Evolutionary conservation across 495 filamentous ascomycete genomes (phyloP).

Genomic region (Xylona heveae): DNA sequence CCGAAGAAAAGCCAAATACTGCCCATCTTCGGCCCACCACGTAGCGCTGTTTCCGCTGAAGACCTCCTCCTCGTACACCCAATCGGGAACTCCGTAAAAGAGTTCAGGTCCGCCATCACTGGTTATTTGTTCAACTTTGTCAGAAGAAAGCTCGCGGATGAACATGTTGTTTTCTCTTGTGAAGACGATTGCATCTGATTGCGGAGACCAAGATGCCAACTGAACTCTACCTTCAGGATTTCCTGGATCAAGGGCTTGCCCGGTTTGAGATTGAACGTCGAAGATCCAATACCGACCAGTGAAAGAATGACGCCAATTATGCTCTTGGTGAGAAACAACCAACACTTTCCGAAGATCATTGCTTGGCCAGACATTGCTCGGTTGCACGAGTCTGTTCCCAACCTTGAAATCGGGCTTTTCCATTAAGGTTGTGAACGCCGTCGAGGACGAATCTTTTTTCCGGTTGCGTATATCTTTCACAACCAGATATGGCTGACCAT

Average conservation of each 20-base stretch:
- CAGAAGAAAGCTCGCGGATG: conserved; percentile 42
- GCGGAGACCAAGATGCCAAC: conserved; percentile 77
- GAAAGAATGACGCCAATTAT: conserved; percentile 80
- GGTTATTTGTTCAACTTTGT: conserved; percentile 51
- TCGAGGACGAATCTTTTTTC: too few relatives aligned
- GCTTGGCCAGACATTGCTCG: conserved; percentile 49
- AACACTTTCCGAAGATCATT: conserved; percentile 68
- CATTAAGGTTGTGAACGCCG: too few relatives aligned
- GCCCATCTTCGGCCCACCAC: conserved; percentile 85
- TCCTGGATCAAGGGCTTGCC: conserved; percentile 52
- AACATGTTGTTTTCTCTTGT: conserved; percentile 78
- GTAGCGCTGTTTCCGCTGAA: conserved; percentile 61
- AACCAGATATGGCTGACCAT: conserved; percentile 47
- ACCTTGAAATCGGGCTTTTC: conserved; percentile 38
- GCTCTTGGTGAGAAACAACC: conserved; percentile 38
- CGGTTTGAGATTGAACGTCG: conserved; percentile 65
- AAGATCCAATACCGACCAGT: conserved; percentile 82
- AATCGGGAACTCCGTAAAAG: conserved; percentile 96
- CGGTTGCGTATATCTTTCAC: conserved; percentile 60
- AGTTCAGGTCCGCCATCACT: conserved; percentile 66
- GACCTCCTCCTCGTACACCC: conserved; percentile 98
- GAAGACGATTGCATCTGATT: conserved; percentile 65
- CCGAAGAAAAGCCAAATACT: conserved; percentile 71
- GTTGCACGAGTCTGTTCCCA: conserved; percentile 24
- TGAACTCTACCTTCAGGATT: conserved; percentile 49